Percentiles rank a stretch among this genome's conserved stretches.
phyloP scores from a whole-genome alignment of 306 rosid genomes.

The Pueraria montana region DNA sequence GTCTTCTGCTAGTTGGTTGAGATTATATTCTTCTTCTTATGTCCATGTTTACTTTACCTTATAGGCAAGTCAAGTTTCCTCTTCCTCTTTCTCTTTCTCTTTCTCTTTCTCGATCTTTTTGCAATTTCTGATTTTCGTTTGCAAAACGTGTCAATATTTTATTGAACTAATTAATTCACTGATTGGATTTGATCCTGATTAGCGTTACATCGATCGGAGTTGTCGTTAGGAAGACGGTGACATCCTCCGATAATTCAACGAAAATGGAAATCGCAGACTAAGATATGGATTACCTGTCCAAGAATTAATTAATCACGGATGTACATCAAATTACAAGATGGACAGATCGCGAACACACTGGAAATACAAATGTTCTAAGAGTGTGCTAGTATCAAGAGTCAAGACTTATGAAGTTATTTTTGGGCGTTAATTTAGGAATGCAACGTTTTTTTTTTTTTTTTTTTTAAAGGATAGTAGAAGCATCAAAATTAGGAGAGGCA shows the following conservation, averaged over 20 bases:
- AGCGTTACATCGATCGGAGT: background rate
- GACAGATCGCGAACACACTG: background rate
- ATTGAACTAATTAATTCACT: background rate
- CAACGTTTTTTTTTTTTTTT: no score
- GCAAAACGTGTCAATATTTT: constrained; percentile 3
- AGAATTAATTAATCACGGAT: background rate
- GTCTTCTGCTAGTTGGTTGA: constrained; percentile 19
- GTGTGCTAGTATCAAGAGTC: background rate
- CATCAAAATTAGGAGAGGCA: no score
- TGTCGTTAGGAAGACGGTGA: background rate
- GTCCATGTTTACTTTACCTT: constrained; percentile 1
- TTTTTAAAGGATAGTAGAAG: no score
- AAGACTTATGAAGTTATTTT: no score
- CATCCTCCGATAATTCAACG: background rate
- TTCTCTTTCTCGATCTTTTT: background rate
- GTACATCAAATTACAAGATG: background rate
- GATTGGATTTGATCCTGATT: background rate
- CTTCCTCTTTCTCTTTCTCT: background rate
- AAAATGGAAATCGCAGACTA: background rate
- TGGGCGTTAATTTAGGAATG: no score
- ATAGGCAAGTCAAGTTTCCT: constrained; percentile 26
- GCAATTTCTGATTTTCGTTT: background rate
- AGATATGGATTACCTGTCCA: background rate
- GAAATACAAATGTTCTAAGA: background rate
- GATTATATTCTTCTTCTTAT: background rate